Evolutionary conservation across 176 grass and related monocot genomes (phyloP), one percentile per base, ranked within the genome.

Genomic region (Cenchrus americanus): DNA sequence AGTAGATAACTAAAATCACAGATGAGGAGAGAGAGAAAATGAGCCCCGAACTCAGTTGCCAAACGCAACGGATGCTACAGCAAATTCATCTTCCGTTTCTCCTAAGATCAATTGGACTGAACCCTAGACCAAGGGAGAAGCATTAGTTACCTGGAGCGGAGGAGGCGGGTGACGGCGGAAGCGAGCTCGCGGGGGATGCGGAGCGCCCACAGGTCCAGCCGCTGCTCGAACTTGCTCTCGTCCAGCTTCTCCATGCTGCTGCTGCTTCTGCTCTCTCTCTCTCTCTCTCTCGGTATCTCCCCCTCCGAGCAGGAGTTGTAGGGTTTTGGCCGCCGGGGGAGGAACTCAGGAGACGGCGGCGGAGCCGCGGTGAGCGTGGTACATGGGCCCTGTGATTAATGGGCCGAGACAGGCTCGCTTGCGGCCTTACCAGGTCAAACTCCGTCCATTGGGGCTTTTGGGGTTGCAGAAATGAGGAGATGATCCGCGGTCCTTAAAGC

Each of bases 191-290:
- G 93, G 18, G 96, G 96, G 70, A 99, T 96, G 60, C 96, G 87
- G 69, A 99, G 87, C 7, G 96, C 87, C 85, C 66, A 86, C 18
- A 96, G 87, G 60, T 92, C 69, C 32, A 99, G 60, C 85, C 71
- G 83, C 69, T 94, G 66, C 80, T 99, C 96, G 73, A 99, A 99
- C 79, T 84, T 94, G 55, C 83, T 94, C 80, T 92, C 87, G 23
- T 96, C 91, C 34, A 94, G 75, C 42, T 83, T 82, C 66, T 81
- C 90, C 79, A 93, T 88, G 22, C 46, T 27, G 58, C 8, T n/a
- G n/a, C n/a, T n/a, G n/a, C n/a, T n/a, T n/a, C n/a, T n/a, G n/a
- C n/a, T n/a, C 63, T 21, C 12, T 32, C 42, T 26, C 59, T 50
- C 55, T 30, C 34, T 43, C 70, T 27, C 73, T 15, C 47, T 14